Evolutionary conservation across 768 basidiomycete genomes (phyloP), one percentile per base, ranked within the genome.

Genomic region (Floccularia luteovirens): DNA sequence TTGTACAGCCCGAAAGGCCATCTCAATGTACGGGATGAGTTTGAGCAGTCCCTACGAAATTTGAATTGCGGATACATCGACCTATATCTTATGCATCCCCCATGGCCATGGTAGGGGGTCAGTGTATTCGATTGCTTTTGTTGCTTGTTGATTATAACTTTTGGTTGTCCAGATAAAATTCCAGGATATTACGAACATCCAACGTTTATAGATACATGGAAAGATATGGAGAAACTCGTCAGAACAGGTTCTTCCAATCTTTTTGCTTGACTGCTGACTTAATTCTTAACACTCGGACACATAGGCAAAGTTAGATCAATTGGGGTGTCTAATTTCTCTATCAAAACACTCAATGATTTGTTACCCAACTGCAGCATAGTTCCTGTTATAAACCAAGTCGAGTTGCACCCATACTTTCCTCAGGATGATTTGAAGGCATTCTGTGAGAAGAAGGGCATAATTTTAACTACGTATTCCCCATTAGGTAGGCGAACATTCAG

Each of bases 301-400:
- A 20, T 50, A 52, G 66, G 66, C 24, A 71, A 68, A 55, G 67
- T 67, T 19, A 70, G 63, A 48, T 51, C 56, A 2, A 69, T 74
- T 41, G 77, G 77, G 6, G 73, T 82, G n/a, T 74, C 72, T 25
- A 79, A 79, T 54, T 76, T 76, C 48, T 71, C 69, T 8, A 61
- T 74, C 41, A 70, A 69, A 50, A 69, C 62, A 2, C 49, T 62
- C 10, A 49, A 39, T 3, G 38, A 61, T 25, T 60, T 79, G 5
- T 54, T 74, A 22, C 57, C 67, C 25, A 61, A 66, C 16, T 68
- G 64, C 44, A 69, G 58, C 16, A 49, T 77, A 36, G 49, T 69
- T 6, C 75, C 77, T 3, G 74, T 67, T 4, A 62, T 66, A 11
- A 80, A 83, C 53, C 75, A 80, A 51, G 69, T 74, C 17, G 68